Conservation (phyloP, 352 stramenopile genomes). For the Globisporangium radiosum region DNA sequence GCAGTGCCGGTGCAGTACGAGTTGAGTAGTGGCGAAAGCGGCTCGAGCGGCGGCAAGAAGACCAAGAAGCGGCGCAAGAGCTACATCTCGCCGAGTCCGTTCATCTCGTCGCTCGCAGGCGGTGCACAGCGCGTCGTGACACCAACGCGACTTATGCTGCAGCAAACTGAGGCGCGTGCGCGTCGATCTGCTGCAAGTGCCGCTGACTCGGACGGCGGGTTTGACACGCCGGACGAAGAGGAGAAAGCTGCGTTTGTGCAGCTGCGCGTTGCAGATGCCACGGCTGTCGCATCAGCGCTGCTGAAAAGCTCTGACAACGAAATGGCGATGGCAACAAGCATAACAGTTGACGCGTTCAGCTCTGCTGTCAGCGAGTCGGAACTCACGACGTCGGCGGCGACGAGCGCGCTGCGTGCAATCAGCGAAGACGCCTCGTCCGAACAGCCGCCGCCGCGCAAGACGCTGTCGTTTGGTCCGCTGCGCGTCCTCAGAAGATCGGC, state of each 20-base stretch:
- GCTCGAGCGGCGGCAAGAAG: conserved; percentile 14
- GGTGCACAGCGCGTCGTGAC: conserved; percentile 57
- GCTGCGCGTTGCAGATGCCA: not conserved
- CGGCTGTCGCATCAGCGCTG: not conserved
- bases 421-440: conserved; percentile 9
- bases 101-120: conserved; percentile 36
- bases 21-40: conserved; percentile 5
- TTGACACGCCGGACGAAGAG: conserved; percentile 7
- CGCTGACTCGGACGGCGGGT: conserved; percentile 13
- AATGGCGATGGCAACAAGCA: too few species aligned
- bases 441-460: conserved; percentile 9
- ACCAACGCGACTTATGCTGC: conserved; percentile 18
- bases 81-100: conserved; percentile 42
- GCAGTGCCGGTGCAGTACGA: not conserved
- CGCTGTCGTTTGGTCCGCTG: conserved; percentile 25
- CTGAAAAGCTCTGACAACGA: not conserved
- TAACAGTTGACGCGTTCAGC: too few species aligned
- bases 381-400: too few species aligned
- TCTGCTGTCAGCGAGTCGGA: not conserved
- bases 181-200: too few species aligned
- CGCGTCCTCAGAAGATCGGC: conserved; percentile 17
- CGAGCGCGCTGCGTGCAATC: not conserved
- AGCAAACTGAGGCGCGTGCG: not conserved
- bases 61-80: conserved; percentile 39
- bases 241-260: not conserved